Conservation (phyloP, 495 filamentous ascomycete genomes). For the Corynascus novoguineensis region DNA sequence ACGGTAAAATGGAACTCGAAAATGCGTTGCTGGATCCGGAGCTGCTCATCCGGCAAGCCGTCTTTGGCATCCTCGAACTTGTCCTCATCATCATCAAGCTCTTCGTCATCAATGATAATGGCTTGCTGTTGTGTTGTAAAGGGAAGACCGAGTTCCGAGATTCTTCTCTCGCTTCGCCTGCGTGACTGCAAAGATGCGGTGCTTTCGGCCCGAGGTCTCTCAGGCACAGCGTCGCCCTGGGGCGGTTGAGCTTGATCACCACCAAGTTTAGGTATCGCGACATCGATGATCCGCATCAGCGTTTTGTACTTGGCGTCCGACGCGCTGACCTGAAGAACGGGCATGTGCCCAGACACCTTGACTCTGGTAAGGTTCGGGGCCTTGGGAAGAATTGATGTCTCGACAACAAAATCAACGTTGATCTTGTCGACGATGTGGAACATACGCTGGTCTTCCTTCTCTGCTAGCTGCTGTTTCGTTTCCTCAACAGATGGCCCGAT, state of each 20-base stretch:
- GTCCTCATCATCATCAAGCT: conserved; percentile 58
- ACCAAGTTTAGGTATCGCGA: conserved; percentile 83
- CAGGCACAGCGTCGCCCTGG: conserved; percentile 29
- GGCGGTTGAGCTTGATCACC: conserved; percentile 39
- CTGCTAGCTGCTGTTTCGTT: conserved; percentile 76
- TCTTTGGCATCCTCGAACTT: conserved; percentile 59
- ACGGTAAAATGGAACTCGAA: conserved; percentile 97
- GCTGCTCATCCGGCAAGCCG: conserved; percentile 50
- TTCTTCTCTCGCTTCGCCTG: conserved; percentile 25
- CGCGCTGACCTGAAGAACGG: conserved; percentile 82
- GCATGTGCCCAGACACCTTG: conserved; percentile 82
- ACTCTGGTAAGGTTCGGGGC: conserved; percentile 90
- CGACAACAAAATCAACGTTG: conserved; percentile 90
- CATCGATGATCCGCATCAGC: conserved; percentile 91
- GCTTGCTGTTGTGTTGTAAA: conserved; percentile 64
- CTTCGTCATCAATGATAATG: conserved; percentile 73
- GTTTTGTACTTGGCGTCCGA: conserved; percentile 95
- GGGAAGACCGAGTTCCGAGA: conserved; percentile 38
- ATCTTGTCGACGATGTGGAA: conserved; percentile 93
- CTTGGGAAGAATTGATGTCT: conserved; percentile 90
- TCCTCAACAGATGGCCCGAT: conserved; percentile 92
- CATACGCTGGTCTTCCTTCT: conserved; percentile 61
- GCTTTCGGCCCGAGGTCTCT: conserved; percentile 51
- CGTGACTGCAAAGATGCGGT: conserved; percentile 34
- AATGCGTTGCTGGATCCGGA: conserved; percentile 74